Base-by-base conservation (phyloP, 139 green algal genomes). In the Bryopsis sp. region DNA sequence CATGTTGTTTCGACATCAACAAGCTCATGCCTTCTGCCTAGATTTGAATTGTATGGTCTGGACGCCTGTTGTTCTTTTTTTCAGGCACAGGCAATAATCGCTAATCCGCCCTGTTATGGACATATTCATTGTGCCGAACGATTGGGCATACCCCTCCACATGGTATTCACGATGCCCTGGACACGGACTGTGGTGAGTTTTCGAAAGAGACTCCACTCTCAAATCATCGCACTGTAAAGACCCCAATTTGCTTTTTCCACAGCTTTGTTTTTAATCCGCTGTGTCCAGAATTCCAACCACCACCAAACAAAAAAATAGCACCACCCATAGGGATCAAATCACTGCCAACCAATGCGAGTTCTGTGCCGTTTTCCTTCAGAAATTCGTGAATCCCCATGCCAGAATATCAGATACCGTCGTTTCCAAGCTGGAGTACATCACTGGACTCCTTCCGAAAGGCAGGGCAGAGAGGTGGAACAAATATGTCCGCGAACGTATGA, bases 111-210 rank as follows among this genome's bases (percentile, higher is more conserved):
- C 33, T 69, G 50, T 7, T 85, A 84, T 60, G 81, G 75, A 33
- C 81, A 89, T 72, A 79, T 80, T 4, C 78, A 89, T 68, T 80
- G 74, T 4, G 83, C 85, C 7, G 85, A 91, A 64, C 74, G 74
- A 71, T 70, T 91, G 46, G 72, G 75, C 26, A 64, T 86, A 19
- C 81, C 82, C 32, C 68, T 82, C 8, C 85, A 91, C 50, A 77
- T 91, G 39, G 76, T 86, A 47, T 89, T 85, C 68, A 86, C 84
- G 26, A 89, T 89, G 72, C 84, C 85, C 34, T 89, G 84, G 79
- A 76, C 68, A 31, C 80, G 79, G 26, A 89, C 83, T 0, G 69
- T 64, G 61, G 75, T 76, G n/a, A n/a, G n/a, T n/a, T n/a, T n/a
- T n/a, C n/a, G n/a, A n/a, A n/a, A n/a, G n/a, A n/a, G n/a, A n/a